Evolutionary conservation across 257 asterid species (phyloP), one percentile per base, ranked within the genome.

Genomic region (Ocimum tenuiflorum): DNA sequence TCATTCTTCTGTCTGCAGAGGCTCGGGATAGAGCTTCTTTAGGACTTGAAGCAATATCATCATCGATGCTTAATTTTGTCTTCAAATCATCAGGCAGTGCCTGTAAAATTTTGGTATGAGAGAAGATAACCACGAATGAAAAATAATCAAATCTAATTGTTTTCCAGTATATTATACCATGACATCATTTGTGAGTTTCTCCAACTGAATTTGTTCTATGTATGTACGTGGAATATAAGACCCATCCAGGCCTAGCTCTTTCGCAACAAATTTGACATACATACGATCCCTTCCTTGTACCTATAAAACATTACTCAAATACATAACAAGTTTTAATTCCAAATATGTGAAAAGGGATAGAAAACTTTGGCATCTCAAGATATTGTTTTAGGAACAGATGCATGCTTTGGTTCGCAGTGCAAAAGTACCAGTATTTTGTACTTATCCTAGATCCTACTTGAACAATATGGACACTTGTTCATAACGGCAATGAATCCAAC

Each of bases 21-120:
- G 99, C 99, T 70, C 94, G 85, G 59, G 95, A 88, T 42, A 92
- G 73, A 64, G 99, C 99, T 86, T 94, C 99, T 88, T 91, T 90
- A 49, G 99, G 97, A 81, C 99, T 92, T 46, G 90, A 81, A 79
- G 66, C 94, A 72, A 81, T 9, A 13, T 82, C 96, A 81, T 94
- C 95, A 72, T 94, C 99, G 71, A 94, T 86, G 83, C 95, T 90
- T 60, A 94, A 94, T 83, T 94, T 86, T 27, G 95, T 81, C 88
- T 83, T 94, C 77, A 94, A 79, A 73, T 94, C 97, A 75, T 78
- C 97, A 61, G 99, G 99, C 68, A 94, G 78, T 46, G 99, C 80
- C 99, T 94, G 83, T 38, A 27, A 48, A 66, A 10, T 42, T 65
- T 29, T 2, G 50, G 56, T 52, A 66, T 69, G 67, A 77, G 77